A percentile compares a stretch with the other conserved stretches of the same genome.
Conservation (phyloP, 495 filamentous ascomycete species). For the Podospora pseudopauciseta region DNA sequence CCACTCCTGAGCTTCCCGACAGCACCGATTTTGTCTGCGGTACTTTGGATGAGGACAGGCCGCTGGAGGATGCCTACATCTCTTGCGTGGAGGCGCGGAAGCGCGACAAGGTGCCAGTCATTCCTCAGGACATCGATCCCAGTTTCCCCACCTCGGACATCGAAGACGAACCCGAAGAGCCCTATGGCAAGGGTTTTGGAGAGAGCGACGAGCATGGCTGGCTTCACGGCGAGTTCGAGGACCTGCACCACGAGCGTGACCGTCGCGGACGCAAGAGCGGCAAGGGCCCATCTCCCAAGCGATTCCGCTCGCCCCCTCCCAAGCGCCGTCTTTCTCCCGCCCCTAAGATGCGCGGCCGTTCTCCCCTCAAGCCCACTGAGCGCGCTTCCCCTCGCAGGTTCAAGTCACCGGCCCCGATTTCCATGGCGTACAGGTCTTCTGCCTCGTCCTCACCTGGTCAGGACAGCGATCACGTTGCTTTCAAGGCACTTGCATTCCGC, state of each 20-base stretch:
- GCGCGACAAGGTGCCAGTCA: constrained; percentile 68
- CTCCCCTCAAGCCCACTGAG: constrained; percentile 60
- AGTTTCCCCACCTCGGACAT: constrained; percentile 93
- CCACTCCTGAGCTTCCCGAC: constrained; percentile 83
- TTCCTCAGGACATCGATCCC: constrained; percentile 95
- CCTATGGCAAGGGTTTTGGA: constrained; percentile 48
- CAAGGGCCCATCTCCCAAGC: constrained; percentile 39
- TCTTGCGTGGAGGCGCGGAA: constrained; percentile 77
- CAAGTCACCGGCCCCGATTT: constrained; percentile 58
- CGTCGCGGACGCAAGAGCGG: constrained; percentile 36
- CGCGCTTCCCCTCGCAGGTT: constrained; percentile 66
- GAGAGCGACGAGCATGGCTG: constrained; percentile 57
- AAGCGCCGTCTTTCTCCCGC: constrained; percentile 47
- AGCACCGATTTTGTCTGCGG: constrained; percentile 98
- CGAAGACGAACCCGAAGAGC: constrained; percentile 69
- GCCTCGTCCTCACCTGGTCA: constrained; percentile 38
- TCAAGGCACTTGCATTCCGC: constrained; percentile 61
- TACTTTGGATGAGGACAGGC: constrained; percentile 90
- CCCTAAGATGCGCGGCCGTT: constrained; percentile 45
- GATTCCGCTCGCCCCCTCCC: constrained; percentile 46
- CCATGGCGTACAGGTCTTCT: constrained; percentile 40
- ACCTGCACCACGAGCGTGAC: constrained; percentile 44
- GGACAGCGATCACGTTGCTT: constrained; percentile 35
- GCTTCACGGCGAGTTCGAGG: constrained; percentile 57
- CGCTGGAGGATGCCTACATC: constrained; percentile 88